These are phyloP conservation scores for Plectranthus barbatus DNA, from an alignment of 257 asterid species.

Conservation along the genomic window DNA sequence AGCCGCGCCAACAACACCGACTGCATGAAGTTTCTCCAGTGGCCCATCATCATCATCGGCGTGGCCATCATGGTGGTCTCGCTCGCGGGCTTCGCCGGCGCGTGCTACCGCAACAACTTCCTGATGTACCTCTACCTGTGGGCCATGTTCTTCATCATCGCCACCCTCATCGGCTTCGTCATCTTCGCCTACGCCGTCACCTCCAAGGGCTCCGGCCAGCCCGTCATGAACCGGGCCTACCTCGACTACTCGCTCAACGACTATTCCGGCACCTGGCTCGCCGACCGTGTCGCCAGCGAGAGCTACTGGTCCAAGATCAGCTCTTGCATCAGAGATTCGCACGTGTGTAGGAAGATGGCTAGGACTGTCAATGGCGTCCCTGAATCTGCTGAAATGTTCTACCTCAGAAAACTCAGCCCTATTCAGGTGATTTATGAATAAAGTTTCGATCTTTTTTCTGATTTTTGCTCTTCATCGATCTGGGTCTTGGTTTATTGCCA, in stretches of 20 bases:
- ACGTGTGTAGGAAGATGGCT: conserved; percentile 32
- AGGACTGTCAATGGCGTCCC: conserved; percentile 32
- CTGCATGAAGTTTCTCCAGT: conserved; percentile 79
- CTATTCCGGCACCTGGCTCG: conserved; percentile 70
- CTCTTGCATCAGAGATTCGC: conserved; percentile 72
- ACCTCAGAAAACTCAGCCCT: conserved; percentile 46
- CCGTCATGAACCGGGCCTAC: conserved; percentile 53
- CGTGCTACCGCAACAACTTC: conserved; percentile 77
- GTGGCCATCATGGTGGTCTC: conserved; percentile 75
- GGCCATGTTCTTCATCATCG: conserved; percentile 80
- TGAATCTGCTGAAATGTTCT: conserved; percentile 51
- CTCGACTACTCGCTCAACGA: conserved; percentile 54
- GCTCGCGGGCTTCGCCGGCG: conserved; percentile 80
- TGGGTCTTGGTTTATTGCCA: not conserved
- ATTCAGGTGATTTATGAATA: conserved; percentile 52
- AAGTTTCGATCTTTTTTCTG: too few relatives aligned
- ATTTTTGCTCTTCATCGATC: not conserved
- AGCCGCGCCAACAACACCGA: conserved; percentile 86
- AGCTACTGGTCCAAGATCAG: conserved; percentile 57
- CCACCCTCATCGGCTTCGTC: conserved; percentile 61
- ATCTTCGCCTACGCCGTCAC: too few relatives aligned
- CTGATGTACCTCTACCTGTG: conserved; percentile 84
- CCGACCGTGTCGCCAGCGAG: conserved; percentile 49
- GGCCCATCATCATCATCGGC: conserved; percentile 81
- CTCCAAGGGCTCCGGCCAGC: conserved; percentile 70